Conservation (phyloP, 2,329 filamentous ascomycete species). For the Aspergillus sojae region DNA sequence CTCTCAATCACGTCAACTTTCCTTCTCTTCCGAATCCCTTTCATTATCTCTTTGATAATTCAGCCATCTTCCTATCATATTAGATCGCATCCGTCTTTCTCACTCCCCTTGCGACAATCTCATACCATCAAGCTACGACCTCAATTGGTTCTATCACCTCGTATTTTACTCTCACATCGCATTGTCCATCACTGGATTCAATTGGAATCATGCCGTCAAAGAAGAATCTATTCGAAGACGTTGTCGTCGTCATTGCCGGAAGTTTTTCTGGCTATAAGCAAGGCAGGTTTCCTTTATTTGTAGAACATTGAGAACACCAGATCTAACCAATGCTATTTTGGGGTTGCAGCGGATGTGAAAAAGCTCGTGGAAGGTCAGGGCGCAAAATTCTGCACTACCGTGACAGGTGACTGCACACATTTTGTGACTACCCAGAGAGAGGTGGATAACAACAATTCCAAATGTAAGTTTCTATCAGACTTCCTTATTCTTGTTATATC, state of each 20-base stretch:
- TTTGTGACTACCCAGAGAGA: conserved; percentile 41
- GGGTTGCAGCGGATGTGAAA: conserved; percentile 16
- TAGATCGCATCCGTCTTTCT: background rate
- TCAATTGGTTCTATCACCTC: background rate
- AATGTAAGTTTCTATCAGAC: conserved; percentile 34
- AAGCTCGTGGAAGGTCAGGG: conserved; percentile 36
- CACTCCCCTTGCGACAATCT: background rate
- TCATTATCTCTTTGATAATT: background rate
- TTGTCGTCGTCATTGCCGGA: conserved; percentile 61
- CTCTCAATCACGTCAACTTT: background rate
- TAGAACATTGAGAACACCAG: background rate
- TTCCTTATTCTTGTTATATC: too few relatives aligned
- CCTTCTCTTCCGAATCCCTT: background rate
- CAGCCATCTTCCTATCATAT: too few relatives aligned
- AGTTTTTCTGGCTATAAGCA: conserved; percentile 61
- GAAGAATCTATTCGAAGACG: conserved; percentile 28
- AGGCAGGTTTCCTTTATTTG: conserved; percentile 27
- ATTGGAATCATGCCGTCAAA: background rate
- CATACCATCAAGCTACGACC: background rate
- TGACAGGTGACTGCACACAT: conserved; percentile 40
- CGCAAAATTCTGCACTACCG: conserved; percentile 34
- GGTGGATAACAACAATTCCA: conserved; percentile 37
- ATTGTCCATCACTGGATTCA: background rate
- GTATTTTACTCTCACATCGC: too few relatives aligned
- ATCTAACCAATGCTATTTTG: conserved; percentile 10